Evolutionary conservation across 1,139 yeast genomes (phyloP), one percentile per base, ranked within the genome.

Genomic region (Yamadazyma spencermartinsiae): DNA sequence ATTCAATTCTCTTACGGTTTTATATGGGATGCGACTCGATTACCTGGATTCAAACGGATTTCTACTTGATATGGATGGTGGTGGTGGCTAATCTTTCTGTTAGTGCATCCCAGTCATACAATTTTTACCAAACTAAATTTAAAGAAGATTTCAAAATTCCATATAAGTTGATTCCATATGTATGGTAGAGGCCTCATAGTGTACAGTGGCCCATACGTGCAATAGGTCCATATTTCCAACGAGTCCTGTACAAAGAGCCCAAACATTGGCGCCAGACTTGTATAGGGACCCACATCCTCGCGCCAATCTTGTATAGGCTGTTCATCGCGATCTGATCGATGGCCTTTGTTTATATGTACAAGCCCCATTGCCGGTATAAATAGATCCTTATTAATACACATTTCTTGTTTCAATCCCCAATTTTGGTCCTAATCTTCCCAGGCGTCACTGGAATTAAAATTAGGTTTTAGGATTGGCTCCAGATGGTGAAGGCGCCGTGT

Each of bases 101-200:
- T 2, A 80, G 92, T 8, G 83, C 95, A 0, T 49, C 69, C 16
- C 85, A 82, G 52, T 72, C 85, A 1, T 71, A 65, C 49, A 51
- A 56, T 11, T 87, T 65, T 56, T 88, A 88, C 55, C 54, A 60
- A 29, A 28, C 39, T 42, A 54, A 53, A 39, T 58, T 55, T 35
- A 48, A 46, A 10, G 58, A 55, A 9, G 45, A 49, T 18, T 61
- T 58, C 36, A 49, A 40, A 20, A 43, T 25, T 19, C 48, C 49
- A 12, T 39, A 45, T 20, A 47, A 39, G 28, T 18, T 49, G 16
- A 31, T 49, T 18, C 49, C 51, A 3, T 41, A 37, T 30, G 42
- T 50, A 14, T 50, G 46, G 41, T 50, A 16, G 13, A 6, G n/a
- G n/a, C n/a, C n/a, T n/a, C n/a, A n/a, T 10, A 20, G 23, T 20